Evolutionary conservation across 805 yeast genomes (phyloP), one percentile per base, ranked within the genome.

Genomic region (Barnettozyma sucrosica): DNA sequence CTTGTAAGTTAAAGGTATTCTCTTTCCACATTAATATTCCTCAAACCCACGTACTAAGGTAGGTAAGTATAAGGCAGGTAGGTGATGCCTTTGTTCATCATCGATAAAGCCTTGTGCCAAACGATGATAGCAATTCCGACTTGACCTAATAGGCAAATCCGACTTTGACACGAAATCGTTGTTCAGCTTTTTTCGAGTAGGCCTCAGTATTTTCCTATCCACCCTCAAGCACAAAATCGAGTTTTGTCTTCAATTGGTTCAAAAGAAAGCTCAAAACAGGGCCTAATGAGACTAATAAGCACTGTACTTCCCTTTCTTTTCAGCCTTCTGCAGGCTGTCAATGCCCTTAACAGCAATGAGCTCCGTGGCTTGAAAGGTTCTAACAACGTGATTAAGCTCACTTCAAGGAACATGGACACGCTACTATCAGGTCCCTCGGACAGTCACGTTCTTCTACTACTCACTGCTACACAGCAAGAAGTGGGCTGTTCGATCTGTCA

Each of bases 401-500:
- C 75, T n/a, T 89, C 82, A 57, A 65, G 65, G 41, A 87, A 81
- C 62, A 85, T 70, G 60, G 72, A 77, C 53, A 65, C 68, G 14
- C 61, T 83, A 19, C 67, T 88, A 47, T 68, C 68, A 23, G 87
- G 88, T 5, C 77, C 81, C 20, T 75, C 92, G 58, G 77, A 76
- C 36, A 89, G 88, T 57, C 80, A 79, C 64, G 75, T 84, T 34
- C 60, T 86, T n/a, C 72, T 85, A 11, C 72, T 83, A 47, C 67
- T 92, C 51, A 85, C 97, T 0, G 89, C 97, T 3, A 76, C 83
- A 9, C 75, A 81, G 43, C 74, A 88, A 2, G 78, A 79, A 51
- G 76, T 90, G 59, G 87, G 86, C 11, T 93, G 99, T 69, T 69
- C 70, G 1, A 70, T 86, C 44, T 93, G 99, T 74, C 56, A 68